These are phyloP conservation scores for Xylariaceae sp. DNA, from an alignment of 2,329 filamentous ascomycete genomes.

Conservation along the genomic window DNA sequence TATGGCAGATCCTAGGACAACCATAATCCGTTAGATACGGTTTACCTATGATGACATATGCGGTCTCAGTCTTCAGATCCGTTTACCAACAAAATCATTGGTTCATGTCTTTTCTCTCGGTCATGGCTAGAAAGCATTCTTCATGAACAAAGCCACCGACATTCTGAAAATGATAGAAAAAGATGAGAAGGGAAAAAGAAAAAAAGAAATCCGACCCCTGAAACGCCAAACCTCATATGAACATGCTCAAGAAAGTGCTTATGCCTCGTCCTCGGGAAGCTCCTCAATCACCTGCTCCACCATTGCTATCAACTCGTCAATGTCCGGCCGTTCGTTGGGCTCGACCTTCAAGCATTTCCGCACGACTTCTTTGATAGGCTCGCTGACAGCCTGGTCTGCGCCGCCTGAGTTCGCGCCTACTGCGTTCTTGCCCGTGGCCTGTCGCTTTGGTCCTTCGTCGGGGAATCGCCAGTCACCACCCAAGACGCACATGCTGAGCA, in stretches of 20 bases:
- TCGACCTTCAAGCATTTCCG: slow-evolving; percentile 82
- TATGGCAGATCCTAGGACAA: neutral
- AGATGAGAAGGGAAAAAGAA: neutral
- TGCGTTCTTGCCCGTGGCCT: slow-evolving; percentile 41
- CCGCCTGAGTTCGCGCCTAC: slow-evolving; percentile 29
- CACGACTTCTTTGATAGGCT: slow-evolving; percentile 80
- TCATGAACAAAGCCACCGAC: slow-evolving; percentile 4
- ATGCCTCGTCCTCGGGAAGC: slow-evolving; percentile 28
- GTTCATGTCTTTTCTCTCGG: neutral
- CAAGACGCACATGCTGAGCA: slow-evolving; percentile 83
- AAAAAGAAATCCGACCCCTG: neutral
- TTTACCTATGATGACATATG: slow-evolving; percentile 14
- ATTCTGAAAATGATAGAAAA: slow-evolving; percentile 1
- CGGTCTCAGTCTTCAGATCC: slow-evolving; percentile 1
- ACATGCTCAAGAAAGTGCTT: slow-evolving; percentile 10
- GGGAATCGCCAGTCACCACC: slow-evolving; percentile 97
- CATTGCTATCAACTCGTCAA: slow-evolving; percentile 33
- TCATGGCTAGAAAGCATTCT: neutral
- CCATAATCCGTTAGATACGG: neutral
- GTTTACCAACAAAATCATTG: slow-evolving; percentile 11
- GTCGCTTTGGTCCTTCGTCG: slow-evolving; percentile 65
- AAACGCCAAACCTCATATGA: slow-evolving; percentile 13
- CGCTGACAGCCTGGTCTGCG: slow-evolving; percentile 60
- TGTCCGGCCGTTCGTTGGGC: slow-evolving; percentile 69
- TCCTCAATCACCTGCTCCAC: slow-evolving; percentile 33